Base-by-base conservation (phyloP, 306 rosid genomes). In the Vigna angularis region DNA sequence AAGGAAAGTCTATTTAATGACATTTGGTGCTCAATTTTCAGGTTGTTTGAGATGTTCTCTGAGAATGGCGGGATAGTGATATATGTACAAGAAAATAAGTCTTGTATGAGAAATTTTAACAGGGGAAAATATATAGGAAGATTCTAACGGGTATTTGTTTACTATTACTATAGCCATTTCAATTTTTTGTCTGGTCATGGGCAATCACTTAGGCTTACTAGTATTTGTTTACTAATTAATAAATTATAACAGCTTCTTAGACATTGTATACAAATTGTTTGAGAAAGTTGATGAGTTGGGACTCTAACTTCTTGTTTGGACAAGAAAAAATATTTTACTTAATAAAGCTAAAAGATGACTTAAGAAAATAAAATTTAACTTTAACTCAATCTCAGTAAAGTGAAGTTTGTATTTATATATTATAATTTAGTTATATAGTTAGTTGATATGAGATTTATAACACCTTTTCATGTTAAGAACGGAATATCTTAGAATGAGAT, bases 21-120 rank as follows among this genome's bases (percentile, higher is more conserved):
- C 78, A 32, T 77, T 62, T 79, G 51, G 11, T 73, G 55, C 69
- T 73, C 34, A 66, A 65, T 51, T 82, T 77, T 79, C 85, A 82
- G 82, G 83, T 78, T 12, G 77, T 57, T 77, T 77, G 38, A 58
- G 75, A 45, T 24, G 61, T 45, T 52, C 44, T 69, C 58, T 61
- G 81, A 52, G 51, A 78, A 42, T 62, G 73, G 52, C 49, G 73
- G 75, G 77, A 63, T 68, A 48, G 78, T 64, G 70, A 58, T n/a
- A 5, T 72, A 53, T 66, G 38, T 65, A 53, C 40, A 15, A 76
- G 77, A 61, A 53, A 65, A 66, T 51, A 58, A 74, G 73, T 69
- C 55, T 70, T 13, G 42, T 59, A 59, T 53, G 22, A 75, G 66
- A 30, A 73, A 66, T 16, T 55, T 68, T 18, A 62, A 28, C 48